These are phyloP conservation scores for Abrus precatorius DNA, from an alignment of 306 rosid genomes.

Conservation along the genomic window DNA sequence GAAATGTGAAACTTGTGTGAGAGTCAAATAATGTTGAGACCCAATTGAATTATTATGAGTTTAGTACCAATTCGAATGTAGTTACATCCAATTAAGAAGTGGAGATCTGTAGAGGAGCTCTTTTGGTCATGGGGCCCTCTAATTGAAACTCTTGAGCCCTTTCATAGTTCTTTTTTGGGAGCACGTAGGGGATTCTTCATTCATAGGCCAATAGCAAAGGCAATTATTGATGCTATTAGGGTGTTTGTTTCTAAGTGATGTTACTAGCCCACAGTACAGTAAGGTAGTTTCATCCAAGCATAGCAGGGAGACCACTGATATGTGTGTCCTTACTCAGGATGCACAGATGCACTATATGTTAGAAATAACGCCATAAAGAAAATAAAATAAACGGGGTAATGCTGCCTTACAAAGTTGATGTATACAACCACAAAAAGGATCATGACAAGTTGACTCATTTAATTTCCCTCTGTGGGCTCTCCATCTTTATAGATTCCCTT, in stretches of 20 bases:
- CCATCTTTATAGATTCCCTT: slow-evolving; percentile 23
- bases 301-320: too few relatives aligned
- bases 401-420: background rate
- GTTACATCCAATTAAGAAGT: slow-evolving; percentile 22
- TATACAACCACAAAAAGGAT: background rate
- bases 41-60: background rate
- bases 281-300: slow-evolving; percentile 30
- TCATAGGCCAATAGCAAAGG: slow-evolving; percentile 25
- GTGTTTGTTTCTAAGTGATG: background rate
- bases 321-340: too few relatives aligned
- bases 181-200: background rate
- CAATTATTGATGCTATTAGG: slow-evolving; percentile 41
- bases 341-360: too few relatives aligned
- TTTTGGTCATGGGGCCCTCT: slow-evolving; percentile 11
- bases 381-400: background rate
- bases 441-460: background rate
- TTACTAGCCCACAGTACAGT: slow-evolving; percentile 5
- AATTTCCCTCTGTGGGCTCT: background rate
- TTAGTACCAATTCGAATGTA: background rate
- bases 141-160: background rate
- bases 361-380: too few relatives aligned
- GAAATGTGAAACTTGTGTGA: background rate
- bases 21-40: background rate
- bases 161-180: background rate
- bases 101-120: background rate